phyloP scores from a whole-genome alignment of 2,329 filamentous ascomycete species.

The Camillea tinctor region DNA sequence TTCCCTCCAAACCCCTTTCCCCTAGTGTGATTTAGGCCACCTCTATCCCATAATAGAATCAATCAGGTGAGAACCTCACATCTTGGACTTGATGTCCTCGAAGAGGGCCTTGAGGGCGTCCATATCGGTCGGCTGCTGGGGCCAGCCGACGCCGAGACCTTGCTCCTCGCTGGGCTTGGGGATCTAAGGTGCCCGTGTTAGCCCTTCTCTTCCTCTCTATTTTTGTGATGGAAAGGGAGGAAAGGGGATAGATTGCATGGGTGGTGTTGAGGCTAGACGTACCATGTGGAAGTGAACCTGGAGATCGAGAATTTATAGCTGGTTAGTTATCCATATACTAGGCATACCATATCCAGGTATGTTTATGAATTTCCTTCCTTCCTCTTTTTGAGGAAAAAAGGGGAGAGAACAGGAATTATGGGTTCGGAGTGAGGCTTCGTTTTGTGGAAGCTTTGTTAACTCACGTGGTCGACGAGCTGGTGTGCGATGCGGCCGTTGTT shows the following conservation, averaged over 20 bases:
- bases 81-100: slow-evolving; percentile 86
- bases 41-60: too few species aligned
- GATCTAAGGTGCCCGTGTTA: slow-evolving; percentile 55
- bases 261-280: slow-evolving; percentile 30
- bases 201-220: too few species aligned
- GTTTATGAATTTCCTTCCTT: too few species aligned
- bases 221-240: neutral
- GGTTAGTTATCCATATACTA: slow-evolving; percentile 5
- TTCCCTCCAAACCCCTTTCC: slow-evolving; percentile 10
- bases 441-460: slow-evolving; percentile 29
- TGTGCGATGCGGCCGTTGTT: slow-evolving; percentile 94
- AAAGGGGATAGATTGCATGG: neutral
- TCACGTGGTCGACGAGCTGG: slow-evolving; percentile 87
- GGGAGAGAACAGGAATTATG: neutral
- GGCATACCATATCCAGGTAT: too few species aligned
- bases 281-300: slow-evolving; percentile 94
- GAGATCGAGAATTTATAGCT: neutral
- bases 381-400: neutral
- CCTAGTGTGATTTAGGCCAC: too few species aligned
- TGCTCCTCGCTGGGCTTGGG: slow-evolving; percentile 86
- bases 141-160: slow-evolving; percentile 80
- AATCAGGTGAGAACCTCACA: slow-evolving; percentile 49
- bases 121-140: slow-evolving; percentile 73
- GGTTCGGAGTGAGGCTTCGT: too few species aligned
- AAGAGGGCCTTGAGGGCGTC: slow-evolving; percentile 74